Conservation (phyloP, 2,329 filamentous ascomycete species). For the Fusarium mundagurra region DNA sequence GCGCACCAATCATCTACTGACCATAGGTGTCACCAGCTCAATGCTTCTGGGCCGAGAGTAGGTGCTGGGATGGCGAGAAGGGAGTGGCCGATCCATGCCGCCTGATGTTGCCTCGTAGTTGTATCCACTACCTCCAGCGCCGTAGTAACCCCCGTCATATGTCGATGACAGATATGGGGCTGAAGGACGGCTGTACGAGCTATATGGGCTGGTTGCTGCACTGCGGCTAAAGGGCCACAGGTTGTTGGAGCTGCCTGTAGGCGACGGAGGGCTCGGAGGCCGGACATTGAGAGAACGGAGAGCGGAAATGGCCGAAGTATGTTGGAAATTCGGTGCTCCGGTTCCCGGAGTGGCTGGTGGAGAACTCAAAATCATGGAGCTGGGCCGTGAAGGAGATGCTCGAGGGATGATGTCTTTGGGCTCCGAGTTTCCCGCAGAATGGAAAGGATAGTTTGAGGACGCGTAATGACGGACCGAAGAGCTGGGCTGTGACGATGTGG, state of each 20-base stretch:
- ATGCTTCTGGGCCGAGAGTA: conserved; percentile 70
- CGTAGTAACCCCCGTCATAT: conserved; percentile 57
- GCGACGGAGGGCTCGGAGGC: conserved; percentile 65
- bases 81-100: conserved; percentile 65
- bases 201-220: conserved; percentile 61
- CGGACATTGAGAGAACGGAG: conserved; percentile 64
- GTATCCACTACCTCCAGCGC: conserved; percentile 48
- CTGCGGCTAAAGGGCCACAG: conserved; percentile 67
- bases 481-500: conserved; percentile 45
- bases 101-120: conserved; percentile 47
- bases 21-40: conserved; percentile 70
- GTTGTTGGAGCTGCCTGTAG: conserved; percentile 54
- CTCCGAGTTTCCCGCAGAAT: conserved; percentile 58
- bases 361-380: conserved; percentile 63
- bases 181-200: conserved; percentile 58
- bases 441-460: conserved; percentile 55
- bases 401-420: conserved; percentile 71
- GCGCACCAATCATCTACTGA: conserved; percentile 54
- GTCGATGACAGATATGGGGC: conserved; percentile 61
- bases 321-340: conserved; percentile 47
- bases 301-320: conserved; percentile 64
- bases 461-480: conserved; percentile 46
- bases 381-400: conserved; percentile 69
- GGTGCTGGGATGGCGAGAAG: conserved; percentile 62
- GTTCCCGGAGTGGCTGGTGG: conserved; percentile 60